Conservation (phyloP, 2,329 filamentous ascomycete species). For the Ophidiomyces ophidiicola region DNA sequence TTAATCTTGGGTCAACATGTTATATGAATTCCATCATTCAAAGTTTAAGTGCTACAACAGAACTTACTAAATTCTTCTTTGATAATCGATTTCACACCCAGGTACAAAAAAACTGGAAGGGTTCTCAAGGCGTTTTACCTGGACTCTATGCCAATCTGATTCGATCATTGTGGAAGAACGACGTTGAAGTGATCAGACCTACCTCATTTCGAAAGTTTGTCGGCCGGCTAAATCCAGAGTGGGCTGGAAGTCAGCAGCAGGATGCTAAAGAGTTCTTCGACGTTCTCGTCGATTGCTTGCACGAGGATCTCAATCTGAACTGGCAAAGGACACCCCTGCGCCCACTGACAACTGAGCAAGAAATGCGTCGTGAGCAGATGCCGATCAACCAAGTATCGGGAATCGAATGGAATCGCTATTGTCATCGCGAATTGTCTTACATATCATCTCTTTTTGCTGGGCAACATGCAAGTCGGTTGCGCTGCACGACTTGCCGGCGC, state of each 20-base stretch:
- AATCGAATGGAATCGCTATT: constrained; percentile 63
- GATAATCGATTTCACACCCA: constrained; percentile 48
- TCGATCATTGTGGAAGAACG: constrained; percentile 50
- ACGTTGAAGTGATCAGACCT: constrained; percentile 41
- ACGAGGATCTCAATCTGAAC: constrained; percentile 70
- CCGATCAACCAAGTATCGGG: constrained; percentile 53
- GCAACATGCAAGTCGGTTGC: constrained; percentile 50
- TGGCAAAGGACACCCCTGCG: constrained; percentile 49
- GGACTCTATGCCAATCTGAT: constrained; percentile 51
- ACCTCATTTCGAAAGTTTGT: constrained; percentile 56
- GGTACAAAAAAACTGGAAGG: constrained; percentile 56
- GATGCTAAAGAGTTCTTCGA: constrained; percentile 84
- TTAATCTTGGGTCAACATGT: constrained; percentile 72
- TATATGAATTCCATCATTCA: constrained; percentile 91
- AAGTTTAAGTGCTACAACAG: constrained; percentile 60
- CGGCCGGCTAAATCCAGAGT: constrained; percentile 50
- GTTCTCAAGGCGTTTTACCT: constrained; percentile 50
- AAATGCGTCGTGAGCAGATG: constrained; percentile 48
- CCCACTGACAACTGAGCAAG: constrained; percentile 47
- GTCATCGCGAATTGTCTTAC: constrained; percentile 58
- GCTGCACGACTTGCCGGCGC: constrained; percentile 48
- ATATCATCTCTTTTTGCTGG: constrained; percentile 70
- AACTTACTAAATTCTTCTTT: constrained; percentile 51
- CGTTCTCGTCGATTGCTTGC: constrained; percentile 67
- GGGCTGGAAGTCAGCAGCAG: constrained; percentile 67